Base-by-base conservation (phyloP, 2,329 filamentous ascomycete species). In the Mollisia scopiformis region DNA sequence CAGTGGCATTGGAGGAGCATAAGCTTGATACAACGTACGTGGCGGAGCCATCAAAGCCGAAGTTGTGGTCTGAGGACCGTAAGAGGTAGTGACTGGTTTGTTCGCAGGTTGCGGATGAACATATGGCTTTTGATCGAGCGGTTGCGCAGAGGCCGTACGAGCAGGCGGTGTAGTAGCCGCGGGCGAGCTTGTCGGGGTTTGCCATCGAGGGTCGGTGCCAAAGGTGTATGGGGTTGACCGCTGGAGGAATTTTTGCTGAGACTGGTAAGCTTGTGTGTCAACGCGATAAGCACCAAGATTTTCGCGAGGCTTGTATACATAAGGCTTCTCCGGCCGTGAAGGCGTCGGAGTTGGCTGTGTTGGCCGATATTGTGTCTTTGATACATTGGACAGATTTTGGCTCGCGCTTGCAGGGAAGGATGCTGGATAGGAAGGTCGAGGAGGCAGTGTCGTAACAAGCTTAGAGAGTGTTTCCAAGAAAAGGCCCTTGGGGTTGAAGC, bases 391-490 rank as follows among this genome's bases (percentile, higher is more conserved):
- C 55, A 57, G 50, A 51, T 58, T 63, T 21, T 70, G 64, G 33
- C 62, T 69, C n/a, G 61, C 51, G 27, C 58, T 65, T 14, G 70
- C 61, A 21, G 69, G 69, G 53, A 71, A 73, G 5, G 71, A 70
- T 66, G 74, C 71, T 49, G 71, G 62, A 52, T 72, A 71, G 13
- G 73, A 74, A 54, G 72, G 69, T 59, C 76, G 74, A 49, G 73
- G 76, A 50, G 67, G 71, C 25, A 77, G 80, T 27, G 43, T 16
- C 25, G 43, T 10, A 3, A 74, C 69, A 4, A 81, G 79, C 66
- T 85, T 85, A 55, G 80, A 86, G 55, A 92, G 79, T 2, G 88
- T 88, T 49, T 92, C 88, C 72, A 93, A 75, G 75, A 89, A 93
- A 72, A 89, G 90, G 66, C 87, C 88, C 75, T 84, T 88, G 2